A percentile compares a stretch with the other conserved stretches of the same genome.
phyloP scores from a whole-genome alignment of 1,284 basidiomycete species.

The Flammula alnicola region DNA sequence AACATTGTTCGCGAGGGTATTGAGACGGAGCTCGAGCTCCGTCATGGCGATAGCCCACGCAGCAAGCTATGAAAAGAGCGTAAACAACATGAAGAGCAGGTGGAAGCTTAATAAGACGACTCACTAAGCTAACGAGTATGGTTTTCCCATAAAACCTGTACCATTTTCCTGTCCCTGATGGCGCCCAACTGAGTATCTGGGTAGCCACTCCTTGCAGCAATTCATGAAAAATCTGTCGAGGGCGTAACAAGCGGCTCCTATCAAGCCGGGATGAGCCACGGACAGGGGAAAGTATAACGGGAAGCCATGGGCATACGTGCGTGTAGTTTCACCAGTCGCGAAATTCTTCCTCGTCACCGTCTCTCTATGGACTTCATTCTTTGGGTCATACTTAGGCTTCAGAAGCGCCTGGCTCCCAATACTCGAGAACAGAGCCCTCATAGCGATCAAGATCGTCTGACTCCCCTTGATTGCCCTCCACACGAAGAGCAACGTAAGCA shows the following conservation, averaged over 20 bases:
- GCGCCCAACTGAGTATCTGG: constrained; percentile 27
- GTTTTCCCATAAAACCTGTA: constrained; percentile 24
- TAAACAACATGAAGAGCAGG: neutral
- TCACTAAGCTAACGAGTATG: constrained; percentile 23
- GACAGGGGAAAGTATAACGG: neutral
- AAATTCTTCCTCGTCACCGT: constrained; percentile 19
- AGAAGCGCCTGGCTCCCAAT: constrained; percentile 22
- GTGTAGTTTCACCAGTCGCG: constrained; percentile 17
- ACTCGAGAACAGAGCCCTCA: constrained; percentile 22
- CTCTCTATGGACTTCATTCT: constrained; percentile 25
- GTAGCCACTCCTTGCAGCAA: constrained; percentile 24
- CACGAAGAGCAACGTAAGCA: constrained; percentile 24
- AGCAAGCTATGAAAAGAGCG: constrained; percentile 15
- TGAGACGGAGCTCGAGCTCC: constrained; percentile 24
- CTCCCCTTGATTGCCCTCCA: constrained; percentile 19
- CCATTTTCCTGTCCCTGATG: constrained; percentile 22
- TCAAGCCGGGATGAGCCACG: neutral
- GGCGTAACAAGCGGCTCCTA: constrained; percentile 24
- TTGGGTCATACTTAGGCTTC: constrained; percentile 21
- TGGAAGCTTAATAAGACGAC: neutral
- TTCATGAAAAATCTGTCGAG: constrained; percentile 28
- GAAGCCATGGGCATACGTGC: constrained; percentile 13
- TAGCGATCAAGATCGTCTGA: constrained; percentile 22
- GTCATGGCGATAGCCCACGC: constrained; percentile 30
- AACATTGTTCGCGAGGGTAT: constrained; percentile 14